These are phyloP conservation scores for Ganoderma meredithae DNA, from an alignment of 1,284 basidiomycete species.

Conservation along the genomic window DNA sequence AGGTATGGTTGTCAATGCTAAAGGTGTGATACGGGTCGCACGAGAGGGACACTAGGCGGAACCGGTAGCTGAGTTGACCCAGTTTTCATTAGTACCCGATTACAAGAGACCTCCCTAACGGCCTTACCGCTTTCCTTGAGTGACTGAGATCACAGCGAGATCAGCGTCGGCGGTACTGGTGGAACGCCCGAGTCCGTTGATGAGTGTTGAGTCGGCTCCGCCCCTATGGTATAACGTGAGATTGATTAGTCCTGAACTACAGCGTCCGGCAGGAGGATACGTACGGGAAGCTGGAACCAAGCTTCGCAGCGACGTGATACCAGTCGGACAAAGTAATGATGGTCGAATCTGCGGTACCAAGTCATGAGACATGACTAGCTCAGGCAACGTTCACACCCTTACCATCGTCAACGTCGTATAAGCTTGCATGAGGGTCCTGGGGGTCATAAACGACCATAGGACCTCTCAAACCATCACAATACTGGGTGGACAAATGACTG, in stretches of 20 bases:
- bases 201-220: constrained; percentile 46
- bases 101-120: neutral
- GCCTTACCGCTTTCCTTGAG: constrained; percentile 42
- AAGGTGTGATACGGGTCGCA: constrained; percentile 43
- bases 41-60: constrained; percentile 58
- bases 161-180: constrained; percentile 30
- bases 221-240: neutral
- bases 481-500: constrained; percentile 38
- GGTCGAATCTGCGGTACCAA: constrained; percentile 30
- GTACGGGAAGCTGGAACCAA: constrained; percentile 27
- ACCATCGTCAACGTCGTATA: constrained; percentile 47
- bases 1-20: constrained; percentile 45
- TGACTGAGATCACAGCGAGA: constrained; percentile 44
- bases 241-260: neutral
- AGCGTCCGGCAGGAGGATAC: constrained; percentile 1
- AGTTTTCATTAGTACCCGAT: neutral
- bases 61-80: constrained; percentile 37
- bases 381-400: neutral
- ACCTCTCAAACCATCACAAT: constrained; percentile 45
- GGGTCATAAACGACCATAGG: constrained; percentile 52
- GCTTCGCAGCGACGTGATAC: constrained; percentile 34
- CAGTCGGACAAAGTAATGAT: constrained; percentile 38
- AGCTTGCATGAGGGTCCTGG: constrained; percentile 44
- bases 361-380: neutral
- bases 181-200: constrained; percentile 56